These are phyloP conservation scores for Pyropia yezoensis DNA, from an alignment of 23 red algal genomes.

Conservation along the genomic window DNA sequence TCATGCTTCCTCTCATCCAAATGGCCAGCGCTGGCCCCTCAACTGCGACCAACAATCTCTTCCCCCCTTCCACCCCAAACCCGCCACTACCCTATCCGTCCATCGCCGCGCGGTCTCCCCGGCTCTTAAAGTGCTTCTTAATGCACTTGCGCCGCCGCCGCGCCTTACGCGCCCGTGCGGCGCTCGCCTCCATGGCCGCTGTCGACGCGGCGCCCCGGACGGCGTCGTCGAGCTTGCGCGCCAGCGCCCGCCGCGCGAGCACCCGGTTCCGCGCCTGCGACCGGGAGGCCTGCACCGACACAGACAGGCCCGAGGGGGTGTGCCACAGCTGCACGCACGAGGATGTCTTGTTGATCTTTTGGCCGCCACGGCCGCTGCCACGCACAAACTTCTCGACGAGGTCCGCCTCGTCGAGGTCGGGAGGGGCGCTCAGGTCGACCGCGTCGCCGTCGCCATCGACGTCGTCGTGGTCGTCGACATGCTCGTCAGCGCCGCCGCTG, in stretches of 20 bases:
- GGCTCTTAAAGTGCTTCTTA: conserved; percentile 88
- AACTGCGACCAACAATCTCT: no score
- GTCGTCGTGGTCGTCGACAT: no score
- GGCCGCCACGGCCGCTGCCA: conserved; percentile 83
- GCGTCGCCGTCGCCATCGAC: no score
- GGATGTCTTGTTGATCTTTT: conserved; percentile 90
- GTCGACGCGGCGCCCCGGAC: conserved; percentile 53
- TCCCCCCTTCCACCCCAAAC: no score
- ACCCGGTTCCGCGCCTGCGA: conserved; percentile 62
- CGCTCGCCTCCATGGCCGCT: conserved; percentile 32
- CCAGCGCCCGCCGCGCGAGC: conserved; percentile 40
- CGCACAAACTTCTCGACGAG: conserved; percentile 82
- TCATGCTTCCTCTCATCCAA: no score
- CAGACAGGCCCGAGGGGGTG: conserved; percentile 68
- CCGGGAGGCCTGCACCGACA: conserved; percentile 76
- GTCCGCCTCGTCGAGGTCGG: conserved; percentile 45
- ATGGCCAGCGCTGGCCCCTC: no score
- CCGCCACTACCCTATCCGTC: neutral
- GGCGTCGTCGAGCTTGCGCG: conserved; percentile 58
- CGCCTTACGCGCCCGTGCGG: conserved; percentile 70
- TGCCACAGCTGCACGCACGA: conserved; percentile 77
- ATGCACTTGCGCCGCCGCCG: conserved; percentile 43
- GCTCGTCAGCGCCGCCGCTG: no score
- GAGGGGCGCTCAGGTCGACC: no score
- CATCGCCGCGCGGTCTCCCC: conserved; percentile 44